These are phyloP conservation scores for Echites panduratus DNA, from an alignment of 257 asterid species.

Conservation along the genomic window DNA sequence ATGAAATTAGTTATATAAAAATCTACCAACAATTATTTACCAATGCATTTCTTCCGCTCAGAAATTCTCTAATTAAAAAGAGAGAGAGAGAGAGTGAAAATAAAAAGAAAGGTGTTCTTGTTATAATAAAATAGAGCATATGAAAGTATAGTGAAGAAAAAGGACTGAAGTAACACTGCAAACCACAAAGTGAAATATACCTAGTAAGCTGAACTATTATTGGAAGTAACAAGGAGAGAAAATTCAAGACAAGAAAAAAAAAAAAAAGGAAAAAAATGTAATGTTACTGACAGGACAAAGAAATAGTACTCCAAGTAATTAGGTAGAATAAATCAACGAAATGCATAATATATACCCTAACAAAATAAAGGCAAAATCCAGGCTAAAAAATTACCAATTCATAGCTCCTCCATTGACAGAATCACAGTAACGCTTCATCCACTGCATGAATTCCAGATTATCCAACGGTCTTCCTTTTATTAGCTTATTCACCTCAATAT, in stretches of 20 bases:
- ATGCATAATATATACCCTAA: not conserved
- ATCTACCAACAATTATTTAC: not conserved
- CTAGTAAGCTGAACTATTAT: not conserved
- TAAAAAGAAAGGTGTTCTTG: not conserved
- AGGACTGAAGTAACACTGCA: not conserved
- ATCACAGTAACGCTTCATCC: constrained; percentile 91
- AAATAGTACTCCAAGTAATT: not conserved
- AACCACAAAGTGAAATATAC: not conserved
- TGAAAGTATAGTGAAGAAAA: not conserved
- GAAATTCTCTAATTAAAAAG: not conserved
- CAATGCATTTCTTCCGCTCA: not conserved
- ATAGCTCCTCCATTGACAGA: constrained; percentile 48
- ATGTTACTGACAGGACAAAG: not conserved
- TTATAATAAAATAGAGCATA: not conserved
- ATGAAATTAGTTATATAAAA: not conserved
- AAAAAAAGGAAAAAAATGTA: no score
- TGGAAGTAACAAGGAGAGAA: not conserved
- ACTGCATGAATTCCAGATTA: constrained; percentile 88
- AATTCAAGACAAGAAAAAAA: not conserved
- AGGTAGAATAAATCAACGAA: no score
- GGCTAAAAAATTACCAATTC: constrained; percentile 29
- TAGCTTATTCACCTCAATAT: constrained; percentile 82
- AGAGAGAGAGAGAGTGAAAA: no score
- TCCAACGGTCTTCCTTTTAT: constrained; percentile 87
- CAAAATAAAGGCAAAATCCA: not conserved